Conservation (phyloP, 805 yeast species). For the Metschnikowia cubensis region DNA sequence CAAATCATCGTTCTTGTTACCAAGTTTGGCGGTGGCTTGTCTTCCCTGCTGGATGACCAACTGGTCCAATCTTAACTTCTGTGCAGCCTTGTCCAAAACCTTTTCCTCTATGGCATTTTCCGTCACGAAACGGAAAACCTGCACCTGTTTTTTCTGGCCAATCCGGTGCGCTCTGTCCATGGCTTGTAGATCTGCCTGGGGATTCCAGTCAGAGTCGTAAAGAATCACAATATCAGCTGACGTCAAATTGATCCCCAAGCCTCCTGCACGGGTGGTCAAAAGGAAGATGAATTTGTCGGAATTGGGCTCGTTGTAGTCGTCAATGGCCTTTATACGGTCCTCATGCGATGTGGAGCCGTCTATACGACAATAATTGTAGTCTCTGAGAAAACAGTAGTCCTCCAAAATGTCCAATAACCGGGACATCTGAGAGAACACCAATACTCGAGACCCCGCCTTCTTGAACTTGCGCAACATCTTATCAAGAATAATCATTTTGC, state of each 20-base stretch:
- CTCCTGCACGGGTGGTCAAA: constrained; percentile 95
- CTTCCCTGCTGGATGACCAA: constrained; percentile 85
- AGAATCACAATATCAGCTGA: constrained; percentile 86
- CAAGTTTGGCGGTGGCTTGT: constrained; percentile 44
- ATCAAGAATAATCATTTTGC: constrained; percentile 86
- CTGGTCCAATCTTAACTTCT: constrained; percentile 86
- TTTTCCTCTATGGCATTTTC: constrained; percentile 96
- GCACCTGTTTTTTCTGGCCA: constrained; percentile 94
- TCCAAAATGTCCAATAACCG: constrained; percentile 84
- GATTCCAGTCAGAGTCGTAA: constrained; percentile 96
- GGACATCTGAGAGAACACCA: constrained; percentile 92
- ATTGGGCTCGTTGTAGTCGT: constrained; percentile 79
- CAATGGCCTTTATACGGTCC: constrained; percentile 88
- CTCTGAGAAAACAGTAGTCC: constrained; percentile 85
- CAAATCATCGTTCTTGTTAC: constrained; percentile 76
- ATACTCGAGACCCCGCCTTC: constrained; percentile 78
- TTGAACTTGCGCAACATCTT: constrained; percentile 70
- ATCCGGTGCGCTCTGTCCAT: constrained; percentile 98
- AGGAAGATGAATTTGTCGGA: constrained; percentile 81
- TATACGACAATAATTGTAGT: constrained; percentile 81
- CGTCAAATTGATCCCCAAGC: constrained; percentile 88
- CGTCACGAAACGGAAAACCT: constrained; percentile 87
- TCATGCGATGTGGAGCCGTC: constrained; percentile 94
- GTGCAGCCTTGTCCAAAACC: constrained; percentile 93
- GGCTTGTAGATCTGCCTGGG: constrained; percentile 96